Base-by-base conservation (phyloP, 1,284 basidiomycete genomes). In the Puccinia horiana region DNA sequence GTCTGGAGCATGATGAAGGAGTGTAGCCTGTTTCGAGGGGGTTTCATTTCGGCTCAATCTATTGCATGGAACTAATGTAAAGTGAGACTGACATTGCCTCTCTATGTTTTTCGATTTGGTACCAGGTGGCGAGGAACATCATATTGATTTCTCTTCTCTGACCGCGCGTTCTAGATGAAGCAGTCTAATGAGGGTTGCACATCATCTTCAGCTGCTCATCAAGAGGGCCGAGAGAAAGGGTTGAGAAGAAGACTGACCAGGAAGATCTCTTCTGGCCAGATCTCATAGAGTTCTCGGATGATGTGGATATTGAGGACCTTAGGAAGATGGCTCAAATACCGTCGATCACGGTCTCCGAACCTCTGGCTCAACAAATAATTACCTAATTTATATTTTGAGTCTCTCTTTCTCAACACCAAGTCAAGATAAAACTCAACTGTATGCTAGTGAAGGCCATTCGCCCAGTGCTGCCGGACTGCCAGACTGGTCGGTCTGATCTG, bases 91-190 rank as follows among this genome's bases (percentile, higher is more conserved):
- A 81, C 79, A 81, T 58, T 29, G 79, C 67, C 58, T 81, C 79
- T 73, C 79, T 4, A 49, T 81, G 79, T 42, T 81, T 81, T 37
- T 81, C 79, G n/a, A 81, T 81, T 12, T 81, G 79, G 63, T 81
- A 81, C 79, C 79, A 81, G 26, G 79, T 81, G n/a, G 79, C 47
- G 11, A 81, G 56, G 37, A 81, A 81, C 40, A 56, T 58, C 67
- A 81, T 44, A 49, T 81, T 81, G 56, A 74, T 37, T 23, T 81
- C 79, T 58, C 49, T 32, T 16, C 37, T 23, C 23, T 74, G 37
- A 2, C 67, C 67, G 32, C 70, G 56, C 14, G 49, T 44, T 29
- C 40, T 49, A 8, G 79, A 81, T 8, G 70, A 74, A 49, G 79
- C 79, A 26, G 79, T 58, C 79, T 81, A 58, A 76, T 56, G n/a